Evolutionary conservation across 2,329 filamentous ascomycete genomes (phyloP).

Genomic region (Beauveria rudraprayagi): DNA sequence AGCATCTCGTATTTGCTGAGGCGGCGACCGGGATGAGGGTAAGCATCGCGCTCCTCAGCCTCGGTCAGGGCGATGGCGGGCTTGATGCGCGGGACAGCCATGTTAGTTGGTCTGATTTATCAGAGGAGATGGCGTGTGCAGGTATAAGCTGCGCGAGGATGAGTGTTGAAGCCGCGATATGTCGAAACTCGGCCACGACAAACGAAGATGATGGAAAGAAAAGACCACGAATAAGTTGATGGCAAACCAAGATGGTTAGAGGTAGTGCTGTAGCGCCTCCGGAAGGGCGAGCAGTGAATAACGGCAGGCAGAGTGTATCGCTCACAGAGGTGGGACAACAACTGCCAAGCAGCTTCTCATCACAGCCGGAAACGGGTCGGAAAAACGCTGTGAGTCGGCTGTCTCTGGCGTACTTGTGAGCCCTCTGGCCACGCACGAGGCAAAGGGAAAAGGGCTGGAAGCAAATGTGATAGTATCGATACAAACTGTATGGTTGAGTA

Average conservation of each 20-base stretch:
- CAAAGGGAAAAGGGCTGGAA: background rate
- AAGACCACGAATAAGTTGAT: background rate
- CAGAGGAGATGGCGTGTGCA: background rate
- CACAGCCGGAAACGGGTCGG: background rate
- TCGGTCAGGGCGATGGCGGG: constrained; percentile 7
- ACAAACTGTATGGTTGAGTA: background rate
- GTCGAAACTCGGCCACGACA: no score
- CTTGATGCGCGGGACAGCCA: constrained; percentile 3
- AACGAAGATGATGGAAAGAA: background rate
- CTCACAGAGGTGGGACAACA: background rate
- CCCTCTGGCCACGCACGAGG: background rate
- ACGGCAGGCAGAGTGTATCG: background rate
- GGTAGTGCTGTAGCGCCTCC: background rate
- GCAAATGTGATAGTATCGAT: background rate
- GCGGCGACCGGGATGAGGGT: constrained; percentile 9
- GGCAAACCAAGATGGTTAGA: background rate
- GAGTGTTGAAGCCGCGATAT: no score
- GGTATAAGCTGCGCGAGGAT: background rate
- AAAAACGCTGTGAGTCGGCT: background rate
- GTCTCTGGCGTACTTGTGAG: background rate
- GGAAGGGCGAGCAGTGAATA: background rate
- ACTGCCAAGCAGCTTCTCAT: background rate
- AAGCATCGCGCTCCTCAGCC: constrained; percentile 5
- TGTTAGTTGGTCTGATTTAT: background rate
- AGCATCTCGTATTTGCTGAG: constrained; percentile 5